phyloP scores from a whole-genome alignment of 148 eudicot genomes.

The Nepenthes gracilis region DNA sequence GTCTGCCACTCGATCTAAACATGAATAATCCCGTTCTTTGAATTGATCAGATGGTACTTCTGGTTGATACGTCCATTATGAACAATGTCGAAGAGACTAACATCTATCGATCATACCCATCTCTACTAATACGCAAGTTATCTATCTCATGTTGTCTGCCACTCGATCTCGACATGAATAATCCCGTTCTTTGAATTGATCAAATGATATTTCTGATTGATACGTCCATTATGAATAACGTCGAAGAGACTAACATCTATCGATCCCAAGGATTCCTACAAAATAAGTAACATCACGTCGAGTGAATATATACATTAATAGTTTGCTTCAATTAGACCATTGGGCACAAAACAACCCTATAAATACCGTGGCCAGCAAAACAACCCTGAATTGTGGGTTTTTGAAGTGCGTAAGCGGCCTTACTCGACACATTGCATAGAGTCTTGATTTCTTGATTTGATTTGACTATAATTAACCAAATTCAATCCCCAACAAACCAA shows the following conservation, averaged over 20 bases:
- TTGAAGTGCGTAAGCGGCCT: too few relatives aligned
- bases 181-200: slow-evolving; percentile 67
- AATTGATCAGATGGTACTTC: slow-evolving; percentile 65
- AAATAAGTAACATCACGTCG: not conserved
- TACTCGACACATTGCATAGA: too few relatives aligned
- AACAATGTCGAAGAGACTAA: slow-evolving; percentile 62
- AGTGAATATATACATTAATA: too few relatives aligned
- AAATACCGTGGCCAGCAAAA: too few relatives aligned
- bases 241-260: slow-evolving; percentile 64
- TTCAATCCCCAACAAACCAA: too few relatives aligned
- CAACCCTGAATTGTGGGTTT: too few relatives aligned
- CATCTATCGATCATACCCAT: slow-evolving; percentile 10
- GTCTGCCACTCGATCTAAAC: slow-evolving; percentile 67
- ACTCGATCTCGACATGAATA: slow-evolving; percentile 58
- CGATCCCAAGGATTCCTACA: slow-evolving; percentile 71
- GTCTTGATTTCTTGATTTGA: too few relatives aligned
- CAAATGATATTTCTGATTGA: slow-evolving; percentile 67
- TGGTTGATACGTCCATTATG: slow-evolving; percentile 71
- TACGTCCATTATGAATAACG: slow-evolving; percentile 67
- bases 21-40: slow-evolving; percentile 62
- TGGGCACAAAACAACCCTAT: not conserved
- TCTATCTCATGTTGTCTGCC: slow-evolving; percentile 46
- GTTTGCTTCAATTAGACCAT: not conserved
- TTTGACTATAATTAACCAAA: too few relatives aligned
- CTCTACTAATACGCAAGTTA: not conserved